Percentiles rank a stretch among this genome's conserved stretches.
These are phyloP conservation scores for Phytophthora vignae DNA, from an alignment of 352 stramenopile genomes.

Conservation along the genomic window DNA sequence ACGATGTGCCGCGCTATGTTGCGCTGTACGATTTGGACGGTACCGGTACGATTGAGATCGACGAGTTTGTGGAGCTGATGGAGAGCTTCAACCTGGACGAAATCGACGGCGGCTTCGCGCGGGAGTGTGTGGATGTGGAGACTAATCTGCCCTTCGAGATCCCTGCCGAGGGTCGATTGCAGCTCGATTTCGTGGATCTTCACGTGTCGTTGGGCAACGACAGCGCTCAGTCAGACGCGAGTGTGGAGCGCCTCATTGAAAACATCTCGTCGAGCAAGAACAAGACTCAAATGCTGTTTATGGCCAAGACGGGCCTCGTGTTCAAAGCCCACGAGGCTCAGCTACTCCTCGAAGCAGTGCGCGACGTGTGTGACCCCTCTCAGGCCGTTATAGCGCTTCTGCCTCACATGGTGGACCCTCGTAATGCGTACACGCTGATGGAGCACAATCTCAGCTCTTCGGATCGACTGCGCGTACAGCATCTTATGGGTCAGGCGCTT, in stretches of 20 bases:
- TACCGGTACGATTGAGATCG: constrained; percentile 75
- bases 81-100: constrained; percentile 68
- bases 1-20: constrained; percentile 72
- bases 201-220: constrained; percentile 75
- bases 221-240: constrained; percentile 71
- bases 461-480: constrained; percentile 68
- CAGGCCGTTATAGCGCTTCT: constrained; percentile 72
- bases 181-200: constrained; percentile 80
- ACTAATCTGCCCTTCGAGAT: constrained; percentile 70
- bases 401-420: constrained; percentile 77
- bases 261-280: constrained; percentile 83
- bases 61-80: constrained; percentile 86
- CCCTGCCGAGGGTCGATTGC: constrained; percentile 61
- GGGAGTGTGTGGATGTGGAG: constrained; percentile 71
- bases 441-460: constrained; percentile 64
- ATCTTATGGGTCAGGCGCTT: constrained; percentile 68
- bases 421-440: constrained; percentile 70
- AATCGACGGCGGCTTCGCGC: constrained; percentile 43
- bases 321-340: constrained; percentile 78
- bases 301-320: constrained; percentile 78
- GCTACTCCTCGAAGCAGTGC: constrained; percentile 68
- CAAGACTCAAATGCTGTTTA: constrained; percentile 81
- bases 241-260: constrained; percentile 76
- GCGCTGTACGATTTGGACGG: constrained; percentile 79
- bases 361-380: constrained; percentile 67